A percentile compares a stretch with the other conserved stretches of the same genome.
phyloP scores from a whole-genome alignment of 2,329 filamentous ascomycete species.

The Colletotrichum navitas region DNA sequence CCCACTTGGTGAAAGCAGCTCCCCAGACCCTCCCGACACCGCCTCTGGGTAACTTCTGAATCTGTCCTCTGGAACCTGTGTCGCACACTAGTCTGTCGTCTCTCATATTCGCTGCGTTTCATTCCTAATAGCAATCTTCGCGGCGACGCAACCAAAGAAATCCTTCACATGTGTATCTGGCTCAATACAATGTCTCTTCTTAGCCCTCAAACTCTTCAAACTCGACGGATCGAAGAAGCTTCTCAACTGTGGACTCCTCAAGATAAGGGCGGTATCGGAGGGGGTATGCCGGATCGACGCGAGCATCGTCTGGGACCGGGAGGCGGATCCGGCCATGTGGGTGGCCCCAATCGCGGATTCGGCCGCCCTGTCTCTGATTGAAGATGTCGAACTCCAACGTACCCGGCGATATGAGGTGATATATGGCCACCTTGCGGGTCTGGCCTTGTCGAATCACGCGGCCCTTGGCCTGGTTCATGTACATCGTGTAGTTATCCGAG shows the following conservation, averaged over 20 bases:
- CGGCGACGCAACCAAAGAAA: background rate
- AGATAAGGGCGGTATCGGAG: constrained; percentile 20
- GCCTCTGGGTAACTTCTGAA: background rate
- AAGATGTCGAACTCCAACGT: constrained; percentile 58
- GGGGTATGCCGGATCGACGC: constrained; percentile 3
- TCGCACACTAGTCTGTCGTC: background rate
- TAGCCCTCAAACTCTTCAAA: constrained; percentile 31
- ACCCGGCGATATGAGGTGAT: constrained; percentile 54
- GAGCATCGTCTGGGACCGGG: constrained; percentile 4
- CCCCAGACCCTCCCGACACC: background rate
- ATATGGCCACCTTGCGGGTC: constrained; percentile 52
- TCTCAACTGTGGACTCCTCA: background rate
- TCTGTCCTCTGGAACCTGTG: background rate
- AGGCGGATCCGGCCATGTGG: background rate
- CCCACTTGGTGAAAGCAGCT: background rate
- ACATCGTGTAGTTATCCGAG: constrained; percentile 50
- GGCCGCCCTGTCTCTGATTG: constrained; percentile 40
- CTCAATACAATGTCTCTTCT: background rate
- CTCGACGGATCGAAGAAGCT: constrained; percentile 31
- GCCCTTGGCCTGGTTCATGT: constrained; percentile 56
- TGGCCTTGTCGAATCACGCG: constrained; percentile 57
- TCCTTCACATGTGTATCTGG: background rate
- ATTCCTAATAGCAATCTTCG: background rate
- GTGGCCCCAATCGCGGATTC: constrained; percentile 9
- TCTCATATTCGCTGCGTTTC: background rate